Conservation (phyloP, 768 basidiomycete species). For the Candolleomyces efflorescens region DNA sequence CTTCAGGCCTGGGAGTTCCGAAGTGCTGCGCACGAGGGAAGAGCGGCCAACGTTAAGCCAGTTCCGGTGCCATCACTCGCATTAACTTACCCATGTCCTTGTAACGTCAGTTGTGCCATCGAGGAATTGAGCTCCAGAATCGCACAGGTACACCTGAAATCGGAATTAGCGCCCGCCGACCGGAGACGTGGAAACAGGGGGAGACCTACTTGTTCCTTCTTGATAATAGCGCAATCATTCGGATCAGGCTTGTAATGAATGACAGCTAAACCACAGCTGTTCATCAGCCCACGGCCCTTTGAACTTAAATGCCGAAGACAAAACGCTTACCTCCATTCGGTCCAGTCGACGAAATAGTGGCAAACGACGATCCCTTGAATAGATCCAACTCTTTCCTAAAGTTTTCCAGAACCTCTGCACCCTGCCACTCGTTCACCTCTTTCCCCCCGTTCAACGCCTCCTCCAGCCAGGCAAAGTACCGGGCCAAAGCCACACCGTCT, state of each 20-base stretch:
- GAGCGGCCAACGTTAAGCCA: neutral
- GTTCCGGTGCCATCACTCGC: neutral
- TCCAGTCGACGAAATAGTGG: conserved; percentile 89
- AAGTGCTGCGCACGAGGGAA: conserved; percentile 59
- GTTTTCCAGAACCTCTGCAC: conserved; percentile 70
- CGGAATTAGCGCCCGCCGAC: no score
- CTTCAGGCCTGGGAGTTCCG: conserved; percentile 75
- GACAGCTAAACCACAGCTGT: conserved; percentile 49
- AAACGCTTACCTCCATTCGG: conserved; percentile 82
- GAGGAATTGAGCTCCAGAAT: conserved; percentile 85
- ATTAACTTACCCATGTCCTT: conserved; percentile 76
- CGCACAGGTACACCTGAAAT: conserved; percentile 49
- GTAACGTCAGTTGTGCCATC: conserved; percentile 98
- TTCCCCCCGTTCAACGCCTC: conserved; percentile 64
- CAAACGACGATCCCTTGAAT: conserved; percentile 87
- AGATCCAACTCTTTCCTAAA: conserved; percentile 77
- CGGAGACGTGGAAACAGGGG: neutral
- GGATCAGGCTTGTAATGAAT: conserved; percentile 90
- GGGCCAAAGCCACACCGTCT: conserved; percentile 81
- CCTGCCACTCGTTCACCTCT: conserved; percentile 73
- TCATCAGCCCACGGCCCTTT: neutral
- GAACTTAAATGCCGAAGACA: neutral
- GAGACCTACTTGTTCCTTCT: conserved; percentile 60
- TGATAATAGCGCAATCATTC: conserved; percentile 66
- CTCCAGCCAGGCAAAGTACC: conserved; percentile 96